Conservation (phyloP, 768 basidiomycete species). For the Amanita subjunquillea region DNA sequence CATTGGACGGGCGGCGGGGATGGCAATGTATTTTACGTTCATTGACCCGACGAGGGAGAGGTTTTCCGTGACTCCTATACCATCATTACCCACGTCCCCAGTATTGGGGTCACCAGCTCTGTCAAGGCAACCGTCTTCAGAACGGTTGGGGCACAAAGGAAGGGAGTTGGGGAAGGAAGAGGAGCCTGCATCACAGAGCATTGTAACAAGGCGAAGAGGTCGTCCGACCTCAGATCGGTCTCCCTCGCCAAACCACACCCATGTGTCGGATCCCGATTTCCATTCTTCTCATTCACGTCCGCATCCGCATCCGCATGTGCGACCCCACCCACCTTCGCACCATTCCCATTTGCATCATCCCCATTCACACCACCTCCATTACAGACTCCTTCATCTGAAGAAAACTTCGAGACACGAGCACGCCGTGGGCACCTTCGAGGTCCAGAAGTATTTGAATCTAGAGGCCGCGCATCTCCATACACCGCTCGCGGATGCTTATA, state of each 20-base stretch:
- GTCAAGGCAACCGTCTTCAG: slow-evolving; percentile 21
- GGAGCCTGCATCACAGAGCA: not conserved
- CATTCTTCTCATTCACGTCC: not conserved
- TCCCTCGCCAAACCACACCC: not conserved
- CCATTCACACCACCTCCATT: slow-evolving; percentile 17
- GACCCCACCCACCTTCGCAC: not conserved
- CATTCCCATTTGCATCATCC: slow-evolving; percentile 13
- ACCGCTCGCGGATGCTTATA: slow-evolving; percentile 32
- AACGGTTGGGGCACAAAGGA: not conserved
- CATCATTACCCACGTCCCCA: slow-evolving; percentile 23
- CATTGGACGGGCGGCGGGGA: slow-evolving; percentile 48
- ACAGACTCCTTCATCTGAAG: slow-evolving; percentile 26
- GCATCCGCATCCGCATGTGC: not conserved
- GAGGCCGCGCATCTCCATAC: slow-evolving; percentile 46
- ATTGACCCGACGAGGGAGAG: slow-evolving; percentile 51
- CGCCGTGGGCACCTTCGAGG: slow-evolving; percentile 67
- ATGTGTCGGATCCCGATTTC: not conserved
- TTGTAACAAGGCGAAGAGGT: not conserved
- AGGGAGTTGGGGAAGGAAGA: not conserved
- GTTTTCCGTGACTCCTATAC: slow-evolving; percentile 40
- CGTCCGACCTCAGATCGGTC: not conserved
- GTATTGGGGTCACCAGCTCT: slow-evolving; percentile 3
- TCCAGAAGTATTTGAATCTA: slow-evolving; percentile 57
- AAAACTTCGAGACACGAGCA: slow-evolving; percentile 27
- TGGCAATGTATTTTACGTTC: slow-evolving; percentile 51